These are phyloP conservation scores for Drosera spatulata DNA, from an alignment of 179 eudicot genomes.

Conservation along the genomic window DNA sequence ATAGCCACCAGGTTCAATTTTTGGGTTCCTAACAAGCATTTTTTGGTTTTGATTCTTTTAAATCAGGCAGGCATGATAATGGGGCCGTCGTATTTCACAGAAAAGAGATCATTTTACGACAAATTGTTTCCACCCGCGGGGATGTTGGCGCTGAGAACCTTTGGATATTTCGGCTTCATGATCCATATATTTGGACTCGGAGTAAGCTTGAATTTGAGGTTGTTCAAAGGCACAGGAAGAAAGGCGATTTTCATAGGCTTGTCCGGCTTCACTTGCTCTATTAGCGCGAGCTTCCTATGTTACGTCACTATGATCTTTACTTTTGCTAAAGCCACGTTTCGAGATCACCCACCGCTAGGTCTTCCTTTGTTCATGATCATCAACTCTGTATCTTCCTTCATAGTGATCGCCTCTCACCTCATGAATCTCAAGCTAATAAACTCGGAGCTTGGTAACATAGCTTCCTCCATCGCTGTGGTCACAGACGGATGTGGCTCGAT, in stretches of 20 bases:
- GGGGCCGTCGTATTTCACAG: constrained; percentile 20
- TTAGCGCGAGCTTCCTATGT: constrained; percentile 6
- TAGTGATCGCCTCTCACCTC: constrained; percentile 17
- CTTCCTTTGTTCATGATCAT: constrained; percentile 4
- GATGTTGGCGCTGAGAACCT: constrained; percentile 11
- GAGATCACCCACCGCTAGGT: constrained; percentile 1
- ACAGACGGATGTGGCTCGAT: constrained; percentile 15
- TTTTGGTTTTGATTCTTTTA: too few species aligned
- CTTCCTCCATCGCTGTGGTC: constrained; percentile 16
- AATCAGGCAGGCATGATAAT: constrained; percentile 20
- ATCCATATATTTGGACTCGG: constrained; percentile 20
- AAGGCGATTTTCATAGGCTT: constrained; percentile 14
- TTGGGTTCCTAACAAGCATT: too few species aligned
- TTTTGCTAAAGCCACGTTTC: not conserved
- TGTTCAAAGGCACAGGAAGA: constrained; percentile 6
- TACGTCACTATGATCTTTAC: not conserved
- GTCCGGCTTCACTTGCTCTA: not conserved
- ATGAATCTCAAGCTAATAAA: constrained; percentile 22
- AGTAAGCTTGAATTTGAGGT: constrained; percentile 9
- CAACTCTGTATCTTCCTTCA: constrained; percentile 18
- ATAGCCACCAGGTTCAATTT: too few species aligned
- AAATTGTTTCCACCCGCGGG: constrained; percentile 18
- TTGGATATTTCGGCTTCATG: constrained; percentile 19
- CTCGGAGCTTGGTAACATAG: constrained; percentile 28
- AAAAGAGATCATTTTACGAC: not conserved